A percentile compares a stretch with the other conserved stretches of the same genome.
These are phyloP conservation scores for Selenicereus undatus DNA, from an alignment of 148 eudicot genomes.

Conservation along the genomic window DNA sequence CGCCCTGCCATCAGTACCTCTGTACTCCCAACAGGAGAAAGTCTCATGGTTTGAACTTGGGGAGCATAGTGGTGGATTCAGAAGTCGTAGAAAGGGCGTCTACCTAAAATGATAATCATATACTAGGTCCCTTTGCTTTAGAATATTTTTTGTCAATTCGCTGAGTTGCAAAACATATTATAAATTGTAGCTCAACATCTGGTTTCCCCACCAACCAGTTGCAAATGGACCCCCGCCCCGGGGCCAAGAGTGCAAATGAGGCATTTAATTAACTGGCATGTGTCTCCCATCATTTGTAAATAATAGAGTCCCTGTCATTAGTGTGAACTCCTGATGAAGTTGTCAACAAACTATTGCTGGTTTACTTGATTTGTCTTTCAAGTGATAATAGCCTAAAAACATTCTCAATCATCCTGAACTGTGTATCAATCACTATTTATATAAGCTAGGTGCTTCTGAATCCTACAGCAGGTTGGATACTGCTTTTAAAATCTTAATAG, in stretches of 20 bases:
- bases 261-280: not conserved
- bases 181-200: too few species aligned
- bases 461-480: slow-evolving; percentile 14
- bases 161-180: too few species aligned
- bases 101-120: not conserved
- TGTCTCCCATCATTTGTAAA: not conserved
- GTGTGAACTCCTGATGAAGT: not conserved
- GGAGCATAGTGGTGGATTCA: not conserved
- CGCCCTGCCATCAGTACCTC: too few species aligned
- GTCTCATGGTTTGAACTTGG: not conserved
- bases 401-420: not conserved
- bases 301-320: not conserved
- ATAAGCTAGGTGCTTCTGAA: not conserved
- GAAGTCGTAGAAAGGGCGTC: not conserved
- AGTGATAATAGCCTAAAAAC: not conserved
- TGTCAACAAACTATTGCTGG: not conserved
- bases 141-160: not conserved
- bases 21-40: too few species aligned
- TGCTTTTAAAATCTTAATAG: slow-evolving; percentile 3
- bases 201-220: too few species aligned
- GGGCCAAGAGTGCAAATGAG: not conserved
- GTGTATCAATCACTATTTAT: not conserved
- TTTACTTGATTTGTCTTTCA: not conserved
- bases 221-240: not conserved
- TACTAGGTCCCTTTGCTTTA: not conserved